A percentile compares a stretch with the other conserved stretches of the same genome.
Evolutionary conservation across 768 basidiomycete species (phyloP).

Genomic region (Phaeotremella skinneri): DNA sequence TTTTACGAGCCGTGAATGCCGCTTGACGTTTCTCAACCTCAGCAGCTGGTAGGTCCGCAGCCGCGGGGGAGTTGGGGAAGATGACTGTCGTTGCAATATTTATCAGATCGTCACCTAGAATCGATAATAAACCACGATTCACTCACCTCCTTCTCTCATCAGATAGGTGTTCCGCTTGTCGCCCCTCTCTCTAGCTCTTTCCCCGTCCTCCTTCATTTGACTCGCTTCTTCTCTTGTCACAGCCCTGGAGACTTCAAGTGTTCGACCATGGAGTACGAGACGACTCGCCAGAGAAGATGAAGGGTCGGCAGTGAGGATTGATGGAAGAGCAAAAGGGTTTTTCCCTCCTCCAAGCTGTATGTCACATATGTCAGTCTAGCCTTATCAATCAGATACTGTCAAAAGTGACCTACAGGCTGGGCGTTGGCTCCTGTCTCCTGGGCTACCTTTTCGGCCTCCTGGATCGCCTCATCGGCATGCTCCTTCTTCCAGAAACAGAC

Average conservation of each 20-base stretch:
- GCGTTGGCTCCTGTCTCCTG: conserved; percentile 49
- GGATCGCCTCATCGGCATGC: conserved; percentile 79
- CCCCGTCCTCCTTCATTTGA: conserved; percentile 81
- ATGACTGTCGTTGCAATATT: conserved; percentile 62
- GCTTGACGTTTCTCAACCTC: conserved; percentile 82
- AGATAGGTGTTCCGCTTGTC: conserved; percentile 96
- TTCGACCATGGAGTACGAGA: conserved; percentile 86
- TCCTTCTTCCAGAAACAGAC: conserved; percentile 94
- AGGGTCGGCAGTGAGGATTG: conserved; percentile 90
- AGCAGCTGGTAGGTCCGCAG: conserved; percentile 64
- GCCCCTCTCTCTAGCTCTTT: conserved; percentile 70
- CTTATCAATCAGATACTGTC: neutral
- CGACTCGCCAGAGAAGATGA: conserved; percentile 76
- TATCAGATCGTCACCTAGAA: neutral
- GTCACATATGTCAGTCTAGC: neutral
- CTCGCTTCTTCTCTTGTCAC: conserved; percentile 86
- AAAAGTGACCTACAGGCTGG: conserved; percentile 37
- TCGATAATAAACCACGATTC: neutral
- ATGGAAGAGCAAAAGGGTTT: conserved; percentile 83
- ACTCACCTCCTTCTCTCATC: conserved; percentile 87
- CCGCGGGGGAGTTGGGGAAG: conserved; percentile 78
- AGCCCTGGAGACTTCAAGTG: conserved; percentile 83
- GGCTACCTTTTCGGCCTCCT: conserved; percentile 63
- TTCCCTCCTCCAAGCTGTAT: conserved; percentile 49
- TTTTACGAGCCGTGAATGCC: conserved; percentile 80